Conservation (phyloP, 1,139 yeast genomes). For the Pichia sp. region DNA sequence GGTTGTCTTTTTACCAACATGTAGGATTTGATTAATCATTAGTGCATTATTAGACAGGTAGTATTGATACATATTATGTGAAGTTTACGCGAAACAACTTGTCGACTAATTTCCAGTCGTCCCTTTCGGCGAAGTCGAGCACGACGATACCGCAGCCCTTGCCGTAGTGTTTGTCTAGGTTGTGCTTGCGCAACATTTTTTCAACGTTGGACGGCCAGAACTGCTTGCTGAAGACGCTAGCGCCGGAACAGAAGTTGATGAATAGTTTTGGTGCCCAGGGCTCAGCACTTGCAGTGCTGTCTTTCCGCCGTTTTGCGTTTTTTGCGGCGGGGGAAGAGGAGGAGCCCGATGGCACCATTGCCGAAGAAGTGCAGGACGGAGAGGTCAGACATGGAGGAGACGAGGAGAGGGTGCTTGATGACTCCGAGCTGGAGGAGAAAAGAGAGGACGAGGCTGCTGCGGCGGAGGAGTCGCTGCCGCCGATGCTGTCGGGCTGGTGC, state of each 20-base stretch:
- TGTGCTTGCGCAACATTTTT: slow-evolving; percentile 44
- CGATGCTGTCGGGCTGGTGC: slow-evolving; percentile 9
- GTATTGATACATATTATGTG: background rate
- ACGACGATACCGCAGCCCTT: slow-evolving; percentile 56
- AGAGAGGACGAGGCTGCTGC: background rate
- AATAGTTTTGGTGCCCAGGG: slow-evolving; percentile 46
- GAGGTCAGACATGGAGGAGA: background rate
- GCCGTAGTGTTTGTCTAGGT: slow-evolving; percentile 48
- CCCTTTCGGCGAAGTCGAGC: slow-evolving; percentile 62
- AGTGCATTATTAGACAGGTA: background rate
- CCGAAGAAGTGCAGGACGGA: slow-evolving; percentile 16
- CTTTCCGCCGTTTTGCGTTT: background rate
- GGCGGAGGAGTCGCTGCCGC: background rate
- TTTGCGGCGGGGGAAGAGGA: background rate
- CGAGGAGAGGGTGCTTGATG: background rate
- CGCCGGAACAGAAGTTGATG: slow-evolving; percentile 70
- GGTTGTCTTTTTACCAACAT: background rate
- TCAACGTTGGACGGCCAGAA: slow-evolving; percentile 77
- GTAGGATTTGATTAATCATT: background rate
- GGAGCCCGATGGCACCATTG: background rate
- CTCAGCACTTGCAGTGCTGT: background rate
- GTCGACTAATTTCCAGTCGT: slow-evolving; percentile 57
- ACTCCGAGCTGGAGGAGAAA: background rate
- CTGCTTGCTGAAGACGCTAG: slow-evolving; percentile 64
- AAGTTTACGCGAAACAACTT: slow-evolving; percentile 55